phyloP scores from a whole-genome alignment of 176 grass and related monocot species.

The Oryza nivara region DNA sequence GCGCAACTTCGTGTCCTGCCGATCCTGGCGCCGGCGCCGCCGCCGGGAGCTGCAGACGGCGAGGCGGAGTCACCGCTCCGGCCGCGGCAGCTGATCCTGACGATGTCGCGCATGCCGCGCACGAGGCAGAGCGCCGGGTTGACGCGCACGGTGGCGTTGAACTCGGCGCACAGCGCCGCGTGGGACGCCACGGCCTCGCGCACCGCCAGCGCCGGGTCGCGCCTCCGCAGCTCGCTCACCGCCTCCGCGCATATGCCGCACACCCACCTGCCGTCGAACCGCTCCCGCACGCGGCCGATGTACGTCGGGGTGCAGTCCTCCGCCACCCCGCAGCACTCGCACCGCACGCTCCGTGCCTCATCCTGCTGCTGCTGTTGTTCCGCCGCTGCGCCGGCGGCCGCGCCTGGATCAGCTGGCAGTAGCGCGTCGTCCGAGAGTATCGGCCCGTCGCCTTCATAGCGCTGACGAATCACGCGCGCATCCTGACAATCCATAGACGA shows the following conservation, averaged over 20 bases:
- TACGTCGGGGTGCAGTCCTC: constrained; percentile 60
- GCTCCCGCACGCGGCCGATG: constrained; percentile 45
- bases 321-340: constrained; percentile 54
- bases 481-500: neutral
- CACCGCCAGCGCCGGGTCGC: constrained; percentile 31
- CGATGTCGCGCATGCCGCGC: constrained; percentile 49
- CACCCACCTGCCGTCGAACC: constrained; percentile 47
- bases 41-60: neutral
- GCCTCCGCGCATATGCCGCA: constrained; percentile 43
- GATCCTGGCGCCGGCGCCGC: no score
- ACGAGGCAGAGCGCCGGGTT: constrained; percentile 53
- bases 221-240: constrained; percentile 8
- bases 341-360: constrained; percentile 25
- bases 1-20: neutral
- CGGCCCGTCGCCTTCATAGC: constrained; percentile 1
- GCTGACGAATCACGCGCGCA: neutral
- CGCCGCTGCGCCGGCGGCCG: neutral
- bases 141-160: constrained; percentile 42
- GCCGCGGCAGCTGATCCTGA: constrained; percentile 41
- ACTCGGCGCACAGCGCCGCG: constrained; percentile 37
- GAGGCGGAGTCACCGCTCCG: neutral
- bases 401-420: neutral
- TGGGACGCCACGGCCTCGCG: constrained; percentile 44
- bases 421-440: neutral
- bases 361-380: constrained; percentile 25